Conservation (phyloP, 192 early-diverging fungal species). For the Coemansia sp. region DNA sequence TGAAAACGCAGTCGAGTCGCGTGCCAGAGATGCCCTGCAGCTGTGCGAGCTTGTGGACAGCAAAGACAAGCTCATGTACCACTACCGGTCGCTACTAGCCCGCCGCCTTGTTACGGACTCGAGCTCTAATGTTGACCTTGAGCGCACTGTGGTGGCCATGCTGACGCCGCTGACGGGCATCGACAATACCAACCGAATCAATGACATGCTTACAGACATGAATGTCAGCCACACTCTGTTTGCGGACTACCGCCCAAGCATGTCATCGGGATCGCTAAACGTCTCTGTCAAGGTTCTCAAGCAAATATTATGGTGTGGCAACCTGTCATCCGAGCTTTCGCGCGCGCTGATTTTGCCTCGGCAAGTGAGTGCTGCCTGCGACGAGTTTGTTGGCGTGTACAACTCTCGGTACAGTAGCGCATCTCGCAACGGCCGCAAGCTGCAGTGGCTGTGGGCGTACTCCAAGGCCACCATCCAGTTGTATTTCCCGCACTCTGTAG, state of each 20-base stretch:
- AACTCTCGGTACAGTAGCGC: background rate
- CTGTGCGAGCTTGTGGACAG: background rate
- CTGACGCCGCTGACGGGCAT: background rate
- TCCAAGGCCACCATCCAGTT: slow-evolving; percentile 45
- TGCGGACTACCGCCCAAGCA: background rate
- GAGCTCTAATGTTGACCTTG: background rate
- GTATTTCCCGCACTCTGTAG: slow-evolving; percentile 88
- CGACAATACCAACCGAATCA: background rate
- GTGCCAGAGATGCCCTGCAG: background rate
- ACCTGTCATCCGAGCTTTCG: background rate
- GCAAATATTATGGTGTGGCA: background rate
- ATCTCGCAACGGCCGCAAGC: background rate
- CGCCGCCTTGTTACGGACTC: background rate
- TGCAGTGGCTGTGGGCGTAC: slow-evolving; percentile 25
- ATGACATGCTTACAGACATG: background rate
- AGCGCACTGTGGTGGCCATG: background rate
- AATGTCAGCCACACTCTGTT: background rate
- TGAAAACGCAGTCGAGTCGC: background rate
- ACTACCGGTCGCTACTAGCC: background rate
- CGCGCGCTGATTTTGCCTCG: background rate
- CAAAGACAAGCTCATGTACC: background rate
- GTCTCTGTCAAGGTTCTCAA: background rate
- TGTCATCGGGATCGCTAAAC: background rate
- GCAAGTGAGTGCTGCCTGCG: background rate
- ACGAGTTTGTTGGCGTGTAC: background rate